These are phyloP conservation scores for Alternaria metachromatica DNA, from an alignment of 2,329 filamentous ascomycete species.

Conservation along the genomic window DNA sequence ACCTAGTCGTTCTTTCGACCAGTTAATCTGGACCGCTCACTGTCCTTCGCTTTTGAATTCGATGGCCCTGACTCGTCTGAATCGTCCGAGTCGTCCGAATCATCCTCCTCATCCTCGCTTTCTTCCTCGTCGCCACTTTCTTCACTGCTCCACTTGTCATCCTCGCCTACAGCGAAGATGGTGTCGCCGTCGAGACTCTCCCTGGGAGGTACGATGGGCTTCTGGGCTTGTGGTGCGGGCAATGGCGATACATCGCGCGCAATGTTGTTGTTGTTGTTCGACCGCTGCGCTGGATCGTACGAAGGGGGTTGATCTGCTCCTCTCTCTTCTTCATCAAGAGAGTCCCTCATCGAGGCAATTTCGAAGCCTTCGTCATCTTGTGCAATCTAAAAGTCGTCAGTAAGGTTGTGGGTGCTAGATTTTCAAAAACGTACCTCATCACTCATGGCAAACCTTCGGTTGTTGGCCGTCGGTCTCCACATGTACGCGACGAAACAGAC, in stretches of 20 bases:
- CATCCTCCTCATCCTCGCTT: constrained; percentile 8
- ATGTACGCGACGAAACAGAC: constrained; percentile 93
- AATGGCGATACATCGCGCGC: constrained; percentile 56
- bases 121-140: constrained; percentile 11
- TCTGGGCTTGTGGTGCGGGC: constrained; percentile 60
- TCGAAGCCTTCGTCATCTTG: constrained; percentile 99
- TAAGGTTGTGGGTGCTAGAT: not conserved
- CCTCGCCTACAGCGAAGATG: constrained; percentile 89
- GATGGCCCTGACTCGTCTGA: constrained; percentile 61
- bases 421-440: constrained; percentile 70
- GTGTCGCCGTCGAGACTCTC: constrained; percentile 85
- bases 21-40: constrained; percentile 43
- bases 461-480: constrained; percentile 96
- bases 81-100: constrained; percentile 5
- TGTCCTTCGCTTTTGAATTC: constrained; percentile 46
- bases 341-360: constrained; percentile 87
- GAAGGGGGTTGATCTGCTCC: constrained; percentile 46
- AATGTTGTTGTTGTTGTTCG: constrained; percentile 23
- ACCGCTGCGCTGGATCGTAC: constrained; percentile 49
- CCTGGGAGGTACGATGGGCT: constrained; percentile 58
- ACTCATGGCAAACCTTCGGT: constrained; percentile 97
- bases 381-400: constrained; percentile 68
- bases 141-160: constrained; percentile 84
- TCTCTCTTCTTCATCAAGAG: constrained; percentile 68
- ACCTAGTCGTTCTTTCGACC: constrained; percentile 43